phyloP scores from a whole-genome alignment of 441 rosid genomes.

The Croton setiger region DNA sequence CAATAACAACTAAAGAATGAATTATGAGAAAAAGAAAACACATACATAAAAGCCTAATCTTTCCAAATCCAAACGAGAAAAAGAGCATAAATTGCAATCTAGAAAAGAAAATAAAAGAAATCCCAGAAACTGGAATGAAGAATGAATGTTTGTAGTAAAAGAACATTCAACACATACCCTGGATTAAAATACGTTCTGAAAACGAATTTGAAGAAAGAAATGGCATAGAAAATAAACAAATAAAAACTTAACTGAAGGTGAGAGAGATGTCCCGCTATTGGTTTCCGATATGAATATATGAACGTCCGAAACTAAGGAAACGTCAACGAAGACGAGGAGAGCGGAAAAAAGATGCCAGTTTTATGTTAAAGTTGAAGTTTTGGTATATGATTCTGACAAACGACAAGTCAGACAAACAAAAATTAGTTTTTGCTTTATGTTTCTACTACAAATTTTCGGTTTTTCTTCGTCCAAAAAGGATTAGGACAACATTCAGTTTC shows the following conservation, averaged over 20 bases:
- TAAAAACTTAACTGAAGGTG: not conserved
- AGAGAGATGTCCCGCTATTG: not conserved
- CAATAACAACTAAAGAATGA: not conserved
- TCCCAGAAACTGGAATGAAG: not conserved
- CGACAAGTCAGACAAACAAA: not conserved
- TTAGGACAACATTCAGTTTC: too few relatives aligned
- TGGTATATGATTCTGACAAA: too few relatives aligned
- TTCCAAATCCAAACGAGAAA: not conserved
- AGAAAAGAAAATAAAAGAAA: not conserved
- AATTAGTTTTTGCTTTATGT: not conserved
- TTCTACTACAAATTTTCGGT: not conserved
- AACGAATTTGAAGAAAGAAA: not conserved
- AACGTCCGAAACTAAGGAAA: not conserved
- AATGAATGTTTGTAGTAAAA: not conserved
- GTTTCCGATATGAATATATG: not conserved
- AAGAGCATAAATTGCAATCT: not conserved
- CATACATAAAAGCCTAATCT: not conserved
- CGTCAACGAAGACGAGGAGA: not conserved
- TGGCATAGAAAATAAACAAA: not conserved
- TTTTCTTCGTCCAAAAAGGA: too few relatives aligned
- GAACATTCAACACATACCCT: not conserved
- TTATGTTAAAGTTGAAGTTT: not conserved
- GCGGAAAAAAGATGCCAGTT: not conserved
- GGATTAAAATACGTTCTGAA: not conserved
- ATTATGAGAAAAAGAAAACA: too few relatives aligned